These are phyloP conservation scores for Ceratocystis diversiconidia DNA, from an alignment of 2,329 filamentous ascomycete species.

Conservation along the genomic window DNA sequence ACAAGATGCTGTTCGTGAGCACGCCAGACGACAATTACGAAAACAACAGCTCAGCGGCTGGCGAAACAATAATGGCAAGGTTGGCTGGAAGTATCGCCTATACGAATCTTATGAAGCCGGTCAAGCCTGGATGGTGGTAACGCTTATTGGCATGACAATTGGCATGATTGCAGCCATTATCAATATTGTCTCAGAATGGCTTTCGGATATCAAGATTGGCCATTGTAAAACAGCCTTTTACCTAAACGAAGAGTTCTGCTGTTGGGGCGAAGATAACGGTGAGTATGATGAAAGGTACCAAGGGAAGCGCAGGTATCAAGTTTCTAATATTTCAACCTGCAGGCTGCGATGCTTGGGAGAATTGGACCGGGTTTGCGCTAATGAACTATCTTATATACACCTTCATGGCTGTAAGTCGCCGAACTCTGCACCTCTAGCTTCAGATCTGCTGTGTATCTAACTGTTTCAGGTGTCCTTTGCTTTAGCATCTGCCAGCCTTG, in stretches of 20 bases:
- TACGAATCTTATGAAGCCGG: slow-evolving; percentile 87
- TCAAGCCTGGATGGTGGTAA: slow-evolving; percentile 96
- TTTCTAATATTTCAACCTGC: slow-evolving; percentile 2
- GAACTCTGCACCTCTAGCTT: not conserved
- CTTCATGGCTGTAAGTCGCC: slow-evolving; percentile 53
- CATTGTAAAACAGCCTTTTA: slow-evolving; percentile 94
- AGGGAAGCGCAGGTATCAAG: not conserved
- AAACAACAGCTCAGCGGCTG: slow-evolving; percentile 53
- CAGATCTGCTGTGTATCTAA: slow-evolving; percentile 20
- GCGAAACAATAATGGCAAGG: slow-evolving; percentile 48
- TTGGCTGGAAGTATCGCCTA: slow-evolving; percentile 66
- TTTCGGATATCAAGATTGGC: slow-evolving; percentile 90
- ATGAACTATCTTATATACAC: slow-evolving; percentile 84
- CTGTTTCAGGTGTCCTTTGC: slow-evolving; percentile 54
- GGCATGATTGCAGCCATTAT: slow-evolving; percentile 84
- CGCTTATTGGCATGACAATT: slow-evolving; percentile 80
- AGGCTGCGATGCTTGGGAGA: slow-evolving; percentile 80
- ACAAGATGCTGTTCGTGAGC: slow-evolving; percentile 86
- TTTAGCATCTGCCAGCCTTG: slow-evolving; percentile 65
- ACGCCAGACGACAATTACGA: slow-evolving; percentile 62
- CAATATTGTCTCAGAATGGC: slow-evolving; percentile 94
- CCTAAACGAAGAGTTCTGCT: slow-evolving; percentile 93
- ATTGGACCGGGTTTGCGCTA: slow-evolving; percentile 65
- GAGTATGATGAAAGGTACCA: slow-evolving; percentile 19
- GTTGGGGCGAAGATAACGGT: slow-evolving; percentile 87